Conservation (phyloP, 805 yeast genomes). For the Pichia membranifaciens region DNA sequence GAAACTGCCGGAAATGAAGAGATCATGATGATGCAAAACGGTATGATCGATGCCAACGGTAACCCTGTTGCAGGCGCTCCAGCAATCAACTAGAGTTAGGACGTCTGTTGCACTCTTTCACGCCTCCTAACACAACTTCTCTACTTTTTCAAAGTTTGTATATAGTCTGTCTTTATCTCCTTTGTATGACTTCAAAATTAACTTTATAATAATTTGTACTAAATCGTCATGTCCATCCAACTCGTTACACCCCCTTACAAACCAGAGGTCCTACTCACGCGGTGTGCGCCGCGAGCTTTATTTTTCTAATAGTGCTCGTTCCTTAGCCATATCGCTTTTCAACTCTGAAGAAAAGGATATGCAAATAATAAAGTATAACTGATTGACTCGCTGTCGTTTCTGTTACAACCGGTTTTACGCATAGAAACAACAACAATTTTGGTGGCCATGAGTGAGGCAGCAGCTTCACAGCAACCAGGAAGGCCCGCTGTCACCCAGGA, state of each 20-base stretch:
- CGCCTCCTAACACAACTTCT: neutral
- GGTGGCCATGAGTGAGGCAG: neutral
- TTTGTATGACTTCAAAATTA: constrained; percentile 4
- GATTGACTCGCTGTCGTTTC: too few species aligned
- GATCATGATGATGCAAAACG: constrained; percentile 86
- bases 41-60: constrained; percentile 75
- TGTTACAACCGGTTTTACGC: too few species aligned
- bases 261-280: too few species aligned
- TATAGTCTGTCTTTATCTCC: constrained; percentile 10
- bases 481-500: neutral
- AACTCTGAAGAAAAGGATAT: too few species aligned
- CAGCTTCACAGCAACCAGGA: neutral
- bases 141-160: constrained; percentile 3
- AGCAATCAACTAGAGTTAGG: constrained; percentile 20
- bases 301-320: too few species aligned
- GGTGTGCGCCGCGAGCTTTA: too few species aligned
- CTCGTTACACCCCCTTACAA: too few species aligned
- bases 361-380: too few species aligned
- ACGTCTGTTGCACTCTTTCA: neutral
- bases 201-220: neutral
- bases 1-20: constrained; percentile 95
- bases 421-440: neutral
- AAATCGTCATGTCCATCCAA: neutral
- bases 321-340: too few species aligned
- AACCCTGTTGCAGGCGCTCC: constrained; percentile 82